Evolutionary conservation across 2,329 filamentous ascomycete species (phyloP), one percentile per base, ranked within the genome.

Genomic region (Graphilbum ipis-grandicollis): DNA sequence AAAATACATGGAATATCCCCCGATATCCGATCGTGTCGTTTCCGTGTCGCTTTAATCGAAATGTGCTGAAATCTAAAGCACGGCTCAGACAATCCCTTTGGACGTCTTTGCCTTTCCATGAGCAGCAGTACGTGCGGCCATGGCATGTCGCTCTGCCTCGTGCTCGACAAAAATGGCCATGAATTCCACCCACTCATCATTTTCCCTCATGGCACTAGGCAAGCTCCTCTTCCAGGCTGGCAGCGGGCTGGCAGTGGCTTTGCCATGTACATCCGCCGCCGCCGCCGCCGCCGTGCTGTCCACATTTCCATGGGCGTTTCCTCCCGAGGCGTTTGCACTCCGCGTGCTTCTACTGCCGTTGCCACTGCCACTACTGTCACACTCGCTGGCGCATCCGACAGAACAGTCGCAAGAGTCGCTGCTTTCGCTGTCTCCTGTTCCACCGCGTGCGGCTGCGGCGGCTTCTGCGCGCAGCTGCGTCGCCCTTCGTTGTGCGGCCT

Each of bases 71-170:
- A n/a, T n/a, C n/a, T n/a, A n/a, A n/a, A n/a, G n/a, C n/a, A n/a
- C n/a, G n/a, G n/a, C n/a, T n/a, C n/a, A n/a, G n/a, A n/a, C n/a
- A n/a, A n/a, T n/a, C n/a, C n/a, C n/a, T n/a, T n/a, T n/a, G n/a
- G 21, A 23, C 10, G 21, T 10, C 21, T 23, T 23, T 23, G 6
- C 21, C 6, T 23, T 23, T 23, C 21, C 10, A 6, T 23, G 21
- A n/a, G 33, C 77, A 78, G 66, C 42, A 45, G 36, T 13, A 28
- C 8, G 6, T 13, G 26, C 26, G 6, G 26, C 26, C 12, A 3
- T 17, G 26, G n/a, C n/a, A n/a, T 9, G 26, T 14, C 31, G 25
- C 28, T 22, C 29, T 8, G 37, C 35, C 9, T 41, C 36, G 31
- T 44, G 39, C 13, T 34, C 32, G 1, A 33, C 40, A 34, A 45